These are phyloP conservation scores for Hypoxylon sp. DNA, from an alignment of 2,329 filamentous ascomycete species.

Conservation along the genomic window DNA sequence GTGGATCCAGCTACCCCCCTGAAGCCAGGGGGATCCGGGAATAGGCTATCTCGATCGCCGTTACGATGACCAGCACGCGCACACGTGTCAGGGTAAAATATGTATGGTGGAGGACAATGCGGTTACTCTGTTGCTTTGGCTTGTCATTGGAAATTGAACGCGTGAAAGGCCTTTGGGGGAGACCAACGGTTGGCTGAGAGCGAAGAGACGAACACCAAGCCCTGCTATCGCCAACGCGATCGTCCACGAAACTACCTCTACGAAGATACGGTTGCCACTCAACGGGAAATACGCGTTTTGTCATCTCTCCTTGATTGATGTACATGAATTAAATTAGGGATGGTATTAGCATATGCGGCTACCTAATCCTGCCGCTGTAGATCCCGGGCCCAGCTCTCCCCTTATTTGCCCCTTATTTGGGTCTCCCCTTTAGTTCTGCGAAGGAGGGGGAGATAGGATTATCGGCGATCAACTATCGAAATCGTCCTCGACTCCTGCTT, in stretches of 20 bases:
- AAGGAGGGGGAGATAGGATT: not conserved
- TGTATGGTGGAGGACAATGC: constrained; percentile 1
- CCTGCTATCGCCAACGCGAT: not conserved
- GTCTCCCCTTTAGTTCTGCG: not conserved
- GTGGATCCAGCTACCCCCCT: constrained; percentile 13
- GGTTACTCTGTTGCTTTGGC: constrained; percentile 4
- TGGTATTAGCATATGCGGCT: constrained; percentile 1
- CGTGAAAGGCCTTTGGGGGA: constrained; percentile 9
- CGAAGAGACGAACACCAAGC: not conserved
- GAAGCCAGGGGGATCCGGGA: constrained; percentile 11
- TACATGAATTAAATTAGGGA: constrained; percentile 4
- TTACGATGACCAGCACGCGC: constrained; percentile 4
- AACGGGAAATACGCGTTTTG: constrained; percentile 10
- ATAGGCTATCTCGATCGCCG: constrained; percentile 33
- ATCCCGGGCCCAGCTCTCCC: constrained; percentile 3
- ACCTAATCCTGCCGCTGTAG: not conserved
- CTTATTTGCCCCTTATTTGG: constrained; percentile 12
- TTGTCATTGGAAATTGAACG: constrained; percentile 14
- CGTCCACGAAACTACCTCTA: constrained; percentile 6
- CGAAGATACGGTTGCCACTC: not conserved
- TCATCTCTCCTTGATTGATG: constrained; percentile 12
- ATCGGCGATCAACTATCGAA: constrained; percentile 44
- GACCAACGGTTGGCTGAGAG: constrained; percentile 8
- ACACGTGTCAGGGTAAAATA: constrained; percentile 6
- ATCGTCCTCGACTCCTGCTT: constrained; percentile 48